Percentiles rank a stretch among this genome's conserved stretches.
phyloP scores from a whole-genome alignment of 164 flowering plant species.

The Umbellularia californica region DNA sequence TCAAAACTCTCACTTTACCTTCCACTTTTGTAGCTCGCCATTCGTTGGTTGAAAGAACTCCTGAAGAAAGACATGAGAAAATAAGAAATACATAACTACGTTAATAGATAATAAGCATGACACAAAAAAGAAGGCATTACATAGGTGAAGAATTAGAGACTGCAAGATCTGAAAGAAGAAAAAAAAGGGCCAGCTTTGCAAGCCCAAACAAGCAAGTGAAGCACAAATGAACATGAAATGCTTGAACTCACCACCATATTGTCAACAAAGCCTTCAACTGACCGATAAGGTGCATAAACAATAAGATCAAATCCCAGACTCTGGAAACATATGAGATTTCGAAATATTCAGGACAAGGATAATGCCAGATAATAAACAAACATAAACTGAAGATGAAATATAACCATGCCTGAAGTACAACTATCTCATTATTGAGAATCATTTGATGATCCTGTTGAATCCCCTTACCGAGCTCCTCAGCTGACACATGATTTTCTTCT shows the following conservation, averaged over 20 bases:
- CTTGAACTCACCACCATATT: slow-evolving; percentile 66
- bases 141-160: background rate
- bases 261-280: slow-evolving; percentile 81
- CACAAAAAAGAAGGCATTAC: background rate
- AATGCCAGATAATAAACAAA: background rate
- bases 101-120: background rate
- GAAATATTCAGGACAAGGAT: background rate
- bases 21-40: slow-evolving; percentile 39
- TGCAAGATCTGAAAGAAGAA: background rate
- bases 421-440: slow-evolving; percentile 97
- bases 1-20: slow-evolving; percentile 29
- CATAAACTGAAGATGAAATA: slow-evolving; percentile 10
- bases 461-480: slow-evolving; percentile 99
- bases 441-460: slow-evolving; percentile 93
- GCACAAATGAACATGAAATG: background rate
- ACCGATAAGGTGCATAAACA: slow-evolving; percentile 93
- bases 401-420: slow-evolving; percentile 85
- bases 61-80: slow-evolving; percentile 28
- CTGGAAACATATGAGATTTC: slow-evolving; percentile 38
- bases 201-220: background rate
- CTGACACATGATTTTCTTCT: slow-evolving; percentile 98
- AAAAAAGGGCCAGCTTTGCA: background rate
- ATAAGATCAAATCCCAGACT: slow-evolving; percentile 94
- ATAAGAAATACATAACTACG: slow-evolving; percentile 9
- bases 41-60: slow-evolving; percentile 41